These are phyloP conservation scores for Neonectria hederae DNA, from an alignment of 2,329 filamentous ascomycete species.

Conservation along the genomic window DNA sequence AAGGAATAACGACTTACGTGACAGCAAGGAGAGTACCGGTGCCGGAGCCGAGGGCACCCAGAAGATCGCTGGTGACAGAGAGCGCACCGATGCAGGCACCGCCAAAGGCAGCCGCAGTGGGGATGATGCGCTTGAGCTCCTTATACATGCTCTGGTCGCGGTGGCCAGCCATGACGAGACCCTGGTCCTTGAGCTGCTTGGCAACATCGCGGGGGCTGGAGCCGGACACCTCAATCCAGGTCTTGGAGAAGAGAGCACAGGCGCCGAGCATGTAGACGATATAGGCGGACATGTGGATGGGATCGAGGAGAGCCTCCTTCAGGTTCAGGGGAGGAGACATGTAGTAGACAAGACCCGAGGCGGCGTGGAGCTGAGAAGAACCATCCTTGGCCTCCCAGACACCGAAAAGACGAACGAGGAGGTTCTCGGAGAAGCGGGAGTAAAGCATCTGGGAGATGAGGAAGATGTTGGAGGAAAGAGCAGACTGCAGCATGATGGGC, in stretches of 20 bases:
- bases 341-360: conserved; percentile 97
- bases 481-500: conserved; percentile 99
- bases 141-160: conserved; percentile 99
- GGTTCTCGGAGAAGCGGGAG: conserved; percentile 98
- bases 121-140: conserved; percentile 99
- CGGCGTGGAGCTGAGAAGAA: conserved; percentile 92
- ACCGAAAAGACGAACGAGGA: conserved; percentile 95
- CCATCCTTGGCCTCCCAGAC: conserved; percentile 98
- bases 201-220: conserved; percentile 97
- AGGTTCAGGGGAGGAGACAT: conserved; percentile 99
- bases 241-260: conserved; percentile 99
- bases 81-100: conserved; percentile 98
- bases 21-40: conserved; percentile 98
- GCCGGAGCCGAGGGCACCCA: conserved; percentile 94
- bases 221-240: conserved; percentile 99
- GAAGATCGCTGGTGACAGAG: conserved; percentile 92
- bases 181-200: conserved; percentile 99
- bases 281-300: conserved; percentile 95
- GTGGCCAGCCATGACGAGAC: conserved; percentile 98
- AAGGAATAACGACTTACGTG: conserved; percentile 75
- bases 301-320: conserved; percentile 95
- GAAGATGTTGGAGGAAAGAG: conserved; percentile 98
- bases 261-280: conserved; percentile 98
- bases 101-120: conserved; percentile 96
- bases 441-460: conserved; percentile 99